phyloP scores from a whole-genome alignment of 768 basidiomycete species.

The Sutorius australiensis region DNA sequence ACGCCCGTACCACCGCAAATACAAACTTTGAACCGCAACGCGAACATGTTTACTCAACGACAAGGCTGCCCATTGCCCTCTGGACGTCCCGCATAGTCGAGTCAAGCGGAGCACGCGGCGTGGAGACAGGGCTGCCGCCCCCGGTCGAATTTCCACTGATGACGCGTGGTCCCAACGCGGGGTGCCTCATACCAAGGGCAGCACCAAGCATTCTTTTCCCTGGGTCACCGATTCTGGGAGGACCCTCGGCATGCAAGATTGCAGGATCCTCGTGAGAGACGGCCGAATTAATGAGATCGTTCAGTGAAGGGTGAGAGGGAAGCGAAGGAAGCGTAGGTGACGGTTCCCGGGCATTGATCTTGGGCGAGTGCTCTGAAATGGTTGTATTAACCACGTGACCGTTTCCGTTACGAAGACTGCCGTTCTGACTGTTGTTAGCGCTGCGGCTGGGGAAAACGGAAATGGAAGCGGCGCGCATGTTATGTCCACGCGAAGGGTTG shows the following conservation, averaged over 20 bases:
- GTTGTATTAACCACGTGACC: conserved; percentile 38
- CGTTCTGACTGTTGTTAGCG: conserved; percentile 36
- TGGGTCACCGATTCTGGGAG: conserved; percentile 84
- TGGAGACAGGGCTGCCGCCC: conserved; percentile 27
- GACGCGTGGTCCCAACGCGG: conserved; percentile 60
- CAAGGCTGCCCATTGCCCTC: conserved; percentile 71
- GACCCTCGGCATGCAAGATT: conserved; percentile 48
- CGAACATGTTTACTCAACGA: conserved; percentile 55
- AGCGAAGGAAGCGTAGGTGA: conserved; percentile 80
- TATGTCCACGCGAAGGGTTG: conserved; percentile 67
- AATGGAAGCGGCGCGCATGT: conserved; percentile 63
- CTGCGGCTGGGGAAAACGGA: conserved; percentile 59
- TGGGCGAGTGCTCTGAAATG: conserved; percentile 50
- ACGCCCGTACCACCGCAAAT: conserved; percentile 17
- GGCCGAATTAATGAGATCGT: conserved; percentile 75
- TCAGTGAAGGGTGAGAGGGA: conserved; percentile 80
- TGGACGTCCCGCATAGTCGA: conserved; percentile 65
- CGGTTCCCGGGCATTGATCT: conserved; percentile 56
- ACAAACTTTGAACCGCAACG: conserved; percentile 10
- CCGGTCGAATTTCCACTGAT: conserved; percentile 40
- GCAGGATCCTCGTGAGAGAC: conserved; percentile 62
- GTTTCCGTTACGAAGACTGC: conserved; percentile 29
- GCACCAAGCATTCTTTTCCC: conserved; percentile 88
- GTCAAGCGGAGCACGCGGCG: conserved; percentile 41
- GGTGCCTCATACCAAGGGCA: conserved; percentile 80